phyloP scores from a whole-genome alignment of 495 filamentous ascomycete species.

The Xanthoparmelia taractica region DNA sequence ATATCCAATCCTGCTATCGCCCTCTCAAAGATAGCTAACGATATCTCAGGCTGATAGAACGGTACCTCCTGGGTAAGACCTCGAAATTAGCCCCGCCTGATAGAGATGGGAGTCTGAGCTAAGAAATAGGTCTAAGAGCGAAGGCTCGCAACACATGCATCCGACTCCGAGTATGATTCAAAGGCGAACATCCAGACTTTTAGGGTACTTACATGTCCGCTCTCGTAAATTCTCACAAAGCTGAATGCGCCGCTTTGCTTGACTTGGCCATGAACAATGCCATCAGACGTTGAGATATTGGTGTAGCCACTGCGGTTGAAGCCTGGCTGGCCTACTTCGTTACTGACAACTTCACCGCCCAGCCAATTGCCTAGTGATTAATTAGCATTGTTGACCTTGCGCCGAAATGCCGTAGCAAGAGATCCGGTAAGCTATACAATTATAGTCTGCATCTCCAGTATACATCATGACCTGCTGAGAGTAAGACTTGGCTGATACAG shows the following conservation, averaged over 20 bases:
- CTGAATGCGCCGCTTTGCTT: constrained; percentile 53
- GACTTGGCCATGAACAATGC: constrained; percentile 45
- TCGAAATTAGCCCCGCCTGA: not conserved
- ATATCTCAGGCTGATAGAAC: constrained; percentile 50
- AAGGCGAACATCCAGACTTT: not conserved
- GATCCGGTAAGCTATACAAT: constrained; percentile 35
- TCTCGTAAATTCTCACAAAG: constrained; percentile 52
- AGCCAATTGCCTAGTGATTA: constrained; percentile 18
- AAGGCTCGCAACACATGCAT: not conserved
- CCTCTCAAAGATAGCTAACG: constrained; percentile 49
- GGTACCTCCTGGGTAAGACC: constrained; percentile 41
- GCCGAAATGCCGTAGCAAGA: not conserved
- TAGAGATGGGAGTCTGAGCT: not conserved
- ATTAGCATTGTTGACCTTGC: constrained; percentile 4
- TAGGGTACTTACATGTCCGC: constrained; percentile 38
- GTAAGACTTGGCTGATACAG: not conserved
- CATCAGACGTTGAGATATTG: constrained; percentile 38
- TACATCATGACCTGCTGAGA: constrained; percentile 46
- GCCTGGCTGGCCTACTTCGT: constrained; percentile 31
- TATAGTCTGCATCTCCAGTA: constrained; percentile 57
- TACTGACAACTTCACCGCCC: constrained; percentile 28
- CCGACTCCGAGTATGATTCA: not conserved
- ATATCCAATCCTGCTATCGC: constrained; percentile 48
- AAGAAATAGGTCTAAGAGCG: not conserved
- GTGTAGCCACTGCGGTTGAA: constrained; percentile 48